phyloP scores from a whole-genome alignment of 441 rosid genomes.

The Cnidoscolus chayamansa region DNA sequence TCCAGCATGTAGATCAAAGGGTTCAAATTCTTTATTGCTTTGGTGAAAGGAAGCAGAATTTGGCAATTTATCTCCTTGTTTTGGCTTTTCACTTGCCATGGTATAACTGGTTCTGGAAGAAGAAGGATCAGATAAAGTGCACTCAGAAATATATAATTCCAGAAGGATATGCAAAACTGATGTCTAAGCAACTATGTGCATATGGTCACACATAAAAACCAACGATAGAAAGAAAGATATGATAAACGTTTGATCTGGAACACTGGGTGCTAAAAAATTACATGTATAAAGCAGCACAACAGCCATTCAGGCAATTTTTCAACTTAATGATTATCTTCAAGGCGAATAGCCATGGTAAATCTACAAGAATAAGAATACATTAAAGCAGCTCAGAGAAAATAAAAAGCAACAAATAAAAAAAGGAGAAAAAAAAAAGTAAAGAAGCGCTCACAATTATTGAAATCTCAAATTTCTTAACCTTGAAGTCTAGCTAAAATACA shows the following conservation, averaged over 20 bases:
- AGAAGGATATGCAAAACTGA: conserved; percentile 8
- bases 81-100: conserved; percentile 24
- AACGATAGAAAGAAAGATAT: not conserved
- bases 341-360: not conserved
- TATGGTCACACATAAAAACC: not conserved
- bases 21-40: conserved; percentile 15
- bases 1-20: conserved; percentile 11
- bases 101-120: conserved; percentile 4
- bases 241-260: not conserved
- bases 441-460: not conserved
- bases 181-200: not conserved
- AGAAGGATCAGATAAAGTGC: not conserved
- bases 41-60: conserved; percentile 4
- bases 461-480: not conserved
- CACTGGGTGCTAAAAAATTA: not conserved
- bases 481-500: not conserved
- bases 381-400: not conserved
- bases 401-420: not conserved
- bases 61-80: conserved; percentile 15
- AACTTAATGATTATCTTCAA: not conserved
- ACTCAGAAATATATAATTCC: conserved; percentile 4
- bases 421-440: not conserved
- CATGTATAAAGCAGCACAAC: not conserved
- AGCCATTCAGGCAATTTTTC: conserved; percentile 1
- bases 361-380: not conserved